Evolutionary conservation across 257 asterid genomes (phyloP).

Genomic region (Coffea canephora): DNA sequence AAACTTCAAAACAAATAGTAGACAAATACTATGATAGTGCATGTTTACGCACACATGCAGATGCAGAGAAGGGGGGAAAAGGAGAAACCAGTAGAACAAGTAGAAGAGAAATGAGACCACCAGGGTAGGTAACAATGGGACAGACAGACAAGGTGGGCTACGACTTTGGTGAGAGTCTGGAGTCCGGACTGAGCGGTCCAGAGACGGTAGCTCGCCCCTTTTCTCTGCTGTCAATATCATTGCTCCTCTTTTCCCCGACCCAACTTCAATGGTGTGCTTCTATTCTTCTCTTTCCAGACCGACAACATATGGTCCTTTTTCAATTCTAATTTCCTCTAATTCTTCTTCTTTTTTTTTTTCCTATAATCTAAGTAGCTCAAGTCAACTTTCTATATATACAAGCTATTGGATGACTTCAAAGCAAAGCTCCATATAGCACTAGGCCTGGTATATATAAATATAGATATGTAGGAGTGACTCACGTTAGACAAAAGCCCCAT

Average conservation of each 20-base stretch:
- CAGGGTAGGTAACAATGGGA: constrained; percentile 24
- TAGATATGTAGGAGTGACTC: no score
- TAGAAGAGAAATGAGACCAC: background rate
- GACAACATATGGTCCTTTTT: constrained; percentile 22
- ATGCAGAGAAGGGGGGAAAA: no score
- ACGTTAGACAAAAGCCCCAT: background rate
- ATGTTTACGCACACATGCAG: background rate
- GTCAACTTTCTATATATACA: background rate
- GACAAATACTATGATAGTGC: background rate
- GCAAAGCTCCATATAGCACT: background rate
- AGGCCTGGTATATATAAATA: no score
- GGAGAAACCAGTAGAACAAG: no score
- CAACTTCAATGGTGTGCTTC: constrained; percentile 49
- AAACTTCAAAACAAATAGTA: background rate
- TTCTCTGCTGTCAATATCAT: constrained; percentile 39
- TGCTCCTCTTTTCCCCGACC: constrained; percentile 70
- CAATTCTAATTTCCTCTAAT: constrained; percentile 10
- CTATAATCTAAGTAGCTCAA: background rate
- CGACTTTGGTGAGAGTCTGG: background rate
- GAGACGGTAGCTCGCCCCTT: constrained; percentile 16
- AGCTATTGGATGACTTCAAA: constrained; percentile 12
- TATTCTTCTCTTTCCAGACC: constrained; percentile 13
- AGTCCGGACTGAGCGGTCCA: constrained; percentile 21
- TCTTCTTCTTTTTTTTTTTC: background rate
- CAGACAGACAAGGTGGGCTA: constrained; percentile 40